Evolutionary conservation across 371 early-diverging fungal species (phyloP).

Genomic region (Mortierella sp.): DNA sequence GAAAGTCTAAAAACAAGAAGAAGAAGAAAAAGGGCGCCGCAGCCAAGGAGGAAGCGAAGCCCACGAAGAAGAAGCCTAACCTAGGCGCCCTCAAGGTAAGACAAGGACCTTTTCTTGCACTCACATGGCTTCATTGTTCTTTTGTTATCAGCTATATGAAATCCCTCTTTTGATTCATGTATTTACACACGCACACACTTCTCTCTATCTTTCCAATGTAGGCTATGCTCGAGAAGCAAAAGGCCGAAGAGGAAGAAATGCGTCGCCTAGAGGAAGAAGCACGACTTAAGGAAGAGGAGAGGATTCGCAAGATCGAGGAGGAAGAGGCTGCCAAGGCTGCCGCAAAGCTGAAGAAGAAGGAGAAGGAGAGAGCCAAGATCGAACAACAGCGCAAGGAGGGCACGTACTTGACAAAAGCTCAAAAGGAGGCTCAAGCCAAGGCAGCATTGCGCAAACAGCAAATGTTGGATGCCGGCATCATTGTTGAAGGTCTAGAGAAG

Average conservation of each 20-base stretch:
- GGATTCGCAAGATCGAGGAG: slow-evolving; percentile 66
- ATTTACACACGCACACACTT: too few relatives aligned
- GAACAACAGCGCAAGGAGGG: slow-evolving; percentile 94
- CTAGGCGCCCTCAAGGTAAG: slow-evolving; percentile 72
- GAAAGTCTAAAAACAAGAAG: slow-evolving; percentile 59
- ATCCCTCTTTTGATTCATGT: too few relatives aligned
- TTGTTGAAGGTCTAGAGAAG: slow-evolving; percentile 78
- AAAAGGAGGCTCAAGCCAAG: slow-evolving; percentile 85
- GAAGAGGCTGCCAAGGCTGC: slow-evolving; percentile 70
- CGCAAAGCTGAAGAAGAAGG: slow-evolving; percentile 72
- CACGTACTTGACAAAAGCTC: slow-evolving; percentile 92
- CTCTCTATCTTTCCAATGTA: background rate
- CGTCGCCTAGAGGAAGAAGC: slow-evolving; percentile 67
- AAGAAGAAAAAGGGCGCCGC: slow-evolving; percentile 58
- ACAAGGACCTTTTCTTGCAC: slow-evolving; percentile 12
- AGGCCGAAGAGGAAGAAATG: slow-evolving; percentile 68
- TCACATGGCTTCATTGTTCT: background rate
- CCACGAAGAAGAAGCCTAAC: slow-evolving; percentile 68
- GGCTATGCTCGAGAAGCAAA: slow-evolving; percentile 51
- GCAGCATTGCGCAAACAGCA: slow-evolving; percentile 82
- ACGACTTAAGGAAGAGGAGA: slow-evolving; percentile 57
- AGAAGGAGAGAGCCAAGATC: slow-evolving; percentile 79
- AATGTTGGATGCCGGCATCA: slow-evolving; percentile 82
- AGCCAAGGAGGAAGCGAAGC: slow-evolving; percentile 56
- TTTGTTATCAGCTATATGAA: too few relatives aligned